Conservation (phyloP, 805 yeast species). For the Wickerhamiella shivajii region DNA sequence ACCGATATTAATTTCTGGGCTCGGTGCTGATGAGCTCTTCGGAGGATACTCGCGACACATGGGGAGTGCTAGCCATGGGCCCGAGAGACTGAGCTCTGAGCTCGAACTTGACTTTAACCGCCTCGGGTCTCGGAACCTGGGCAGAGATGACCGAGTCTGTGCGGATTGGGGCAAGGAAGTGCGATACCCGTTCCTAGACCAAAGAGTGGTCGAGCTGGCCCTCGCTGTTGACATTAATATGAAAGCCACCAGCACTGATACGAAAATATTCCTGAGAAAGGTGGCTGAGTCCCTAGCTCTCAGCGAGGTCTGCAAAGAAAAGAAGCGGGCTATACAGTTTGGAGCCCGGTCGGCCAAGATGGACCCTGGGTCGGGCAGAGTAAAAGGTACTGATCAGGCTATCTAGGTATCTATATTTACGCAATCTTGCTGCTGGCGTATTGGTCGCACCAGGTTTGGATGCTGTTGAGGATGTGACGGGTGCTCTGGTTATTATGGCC, state of each 20-base stretch:
- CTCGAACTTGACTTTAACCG: slow-evolving; percentile 56
- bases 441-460: too few relatives aligned
- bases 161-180: slow-evolving; percentile 80
- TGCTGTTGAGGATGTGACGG: too few relatives aligned
- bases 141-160: slow-evolving; percentile 84
- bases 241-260: slow-evolving; percentile 27
- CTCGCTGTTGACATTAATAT: slow-evolving; percentile 25
- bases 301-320: slow-evolving; percentile 48
- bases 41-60: slow-evolving; percentile 90
- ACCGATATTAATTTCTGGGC: slow-evolving; percentile 71
- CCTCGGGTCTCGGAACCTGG: slow-evolving; percentile 65
- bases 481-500: slow-evolving; percentile 6
- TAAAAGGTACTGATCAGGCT: slow-evolving; percentile 46
- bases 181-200: slow-evolving; percentile 74
- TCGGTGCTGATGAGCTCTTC: slow-evolving; percentile 94
- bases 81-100: slow-evolving; percentile 38
- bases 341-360: slow-evolving; percentile 93
- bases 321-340: slow-evolving; percentile 90
- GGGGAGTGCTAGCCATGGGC: slow-evolving; percentile 23
- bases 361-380: slow-evolving; percentile 62
- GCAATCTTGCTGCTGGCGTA: too few relatives aligned
- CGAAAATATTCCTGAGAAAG: slow-evolving; percentile 38
- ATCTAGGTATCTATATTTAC: too few relatives aligned
- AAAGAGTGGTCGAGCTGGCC: slow-evolving; percentile 34
- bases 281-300: slow-evolving; percentile 39